phyloP scores from a whole-genome alignment of 2,329 filamentous ascomycete genomes.

The Cryoendolithus antarcticus region DNA sequence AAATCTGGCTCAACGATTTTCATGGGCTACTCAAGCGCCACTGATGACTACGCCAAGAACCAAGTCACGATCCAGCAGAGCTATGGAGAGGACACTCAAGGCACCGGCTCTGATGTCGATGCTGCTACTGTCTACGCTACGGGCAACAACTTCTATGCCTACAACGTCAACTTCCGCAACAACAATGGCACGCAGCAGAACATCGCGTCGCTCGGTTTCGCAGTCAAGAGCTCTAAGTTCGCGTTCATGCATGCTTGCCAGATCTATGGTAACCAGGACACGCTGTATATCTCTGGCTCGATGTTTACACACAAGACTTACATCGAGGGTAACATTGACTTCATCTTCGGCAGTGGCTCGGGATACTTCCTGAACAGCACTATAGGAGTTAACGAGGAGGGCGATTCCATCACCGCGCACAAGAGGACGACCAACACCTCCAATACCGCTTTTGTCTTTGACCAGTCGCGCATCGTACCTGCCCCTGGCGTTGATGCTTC shows the following conservation, averaged over 20 bases:
- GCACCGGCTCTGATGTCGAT: slow-evolving; percentile 43
- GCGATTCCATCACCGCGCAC: slow-evolving; percentile 26
- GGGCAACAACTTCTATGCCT: slow-evolving; percentile 40
- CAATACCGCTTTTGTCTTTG: slow-evolving; percentile 43
- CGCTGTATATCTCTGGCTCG: slow-evolving; percentile 38
- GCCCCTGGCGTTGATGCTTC: slow-evolving; percentile 26
- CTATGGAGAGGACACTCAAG: slow-evolving; percentile 34
- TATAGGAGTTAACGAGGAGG: slow-evolving; percentile 29
- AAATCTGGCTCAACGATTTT: slow-evolving; percentile 38
- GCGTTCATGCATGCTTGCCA: slow-evolving; percentile 34
- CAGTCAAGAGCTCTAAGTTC: slow-evolving; percentile 16
- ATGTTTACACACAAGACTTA: slow-evolving; percentile 45
- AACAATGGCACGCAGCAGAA: slow-evolving; percentile 38
- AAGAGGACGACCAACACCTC: slow-evolving; percentile 30
- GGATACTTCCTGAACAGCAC: slow-evolving; percentile 41
- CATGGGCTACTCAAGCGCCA: slow-evolving; percentile 47
- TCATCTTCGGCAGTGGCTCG: slow-evolving; percentile 45
- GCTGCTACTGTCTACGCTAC: slow-evolving; percentile 31
- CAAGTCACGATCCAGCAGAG: slow-evolving; percentile 43
- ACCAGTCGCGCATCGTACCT: slow-evolving; percentile 37
- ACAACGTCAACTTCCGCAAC: slow-evolving; percentile 50
- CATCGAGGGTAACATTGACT: slow-evolving; percentile 48
- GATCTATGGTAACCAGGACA: slow-evolving; percentile 47
- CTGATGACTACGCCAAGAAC: slow-evolving; percentile 42
- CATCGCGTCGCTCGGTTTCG: slow-evolving; percentile 41